Base-by-base conservation (phyloP, 139 green algal species). In the Tetratostichococcus sp. region DNA sequence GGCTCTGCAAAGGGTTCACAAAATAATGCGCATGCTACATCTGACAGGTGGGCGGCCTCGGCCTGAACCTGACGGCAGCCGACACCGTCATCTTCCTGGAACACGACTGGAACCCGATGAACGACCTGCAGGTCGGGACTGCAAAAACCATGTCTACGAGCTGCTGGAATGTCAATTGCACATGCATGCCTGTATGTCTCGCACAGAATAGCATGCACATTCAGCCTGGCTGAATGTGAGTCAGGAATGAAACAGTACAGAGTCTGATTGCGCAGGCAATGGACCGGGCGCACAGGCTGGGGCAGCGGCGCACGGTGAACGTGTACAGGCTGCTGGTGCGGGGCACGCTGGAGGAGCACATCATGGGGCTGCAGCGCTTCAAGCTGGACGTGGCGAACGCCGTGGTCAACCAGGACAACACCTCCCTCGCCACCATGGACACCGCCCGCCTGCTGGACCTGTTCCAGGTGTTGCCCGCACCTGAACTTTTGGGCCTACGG, bases 91-190 rank as follows among this genome's bases (percentile, higher is more conserved):
- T 99, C 35, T 99, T 99, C 82, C 72, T 98, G 79, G 96, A 99
- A 86, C 96, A 99, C 79, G 95, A 98, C 82, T 99, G 94, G 94
- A 99, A 99, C 86, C 96, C 96, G 26, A 94, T 95, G 91, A 93
- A 93, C 59, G 96, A 99, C 80, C 83, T 98, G 83, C 94, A 97
- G 91, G 91, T 86, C 70, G 35, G n/a, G 67, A 6, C 39, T 50
- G 39, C 39, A 50, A 50, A 6, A 50, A 6, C 11, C 8, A 6
- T 50, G 39, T n/a, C n/a, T n/a, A n/a, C n/a, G n/a, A n/a, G n/a
- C n/a, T n/a, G n/a, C n/a, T n/a, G n/a, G n/a, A n/a, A n/a, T n/a
- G n/a, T 50, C 39, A 50, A 6, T 50, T 50, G 6, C 6, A 11
- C 39, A 50, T 50, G 39, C 39, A 50, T 50, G n/a, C n/a, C n/a